Evolutionary conservation across 2,329 filamentous ascomycete species (phyloP), one percentile per base, ranked within the genome.

Genomic region (Eurotiales sp.): DNA sequence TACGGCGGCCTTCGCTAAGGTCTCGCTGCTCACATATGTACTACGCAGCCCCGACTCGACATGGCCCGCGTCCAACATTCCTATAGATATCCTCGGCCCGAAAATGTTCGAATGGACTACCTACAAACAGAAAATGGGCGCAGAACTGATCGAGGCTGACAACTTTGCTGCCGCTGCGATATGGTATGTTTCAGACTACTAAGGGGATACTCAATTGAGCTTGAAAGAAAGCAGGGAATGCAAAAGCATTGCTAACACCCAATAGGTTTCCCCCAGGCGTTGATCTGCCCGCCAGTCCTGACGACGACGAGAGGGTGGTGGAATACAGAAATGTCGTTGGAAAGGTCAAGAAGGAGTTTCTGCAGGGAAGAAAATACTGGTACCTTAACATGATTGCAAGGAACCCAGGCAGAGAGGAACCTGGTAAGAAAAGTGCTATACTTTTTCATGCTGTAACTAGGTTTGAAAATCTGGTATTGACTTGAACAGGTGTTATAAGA

Each of bases 351-450:
- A 52, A 55, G 15, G 22, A 48, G 19, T 52, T 45, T 15, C 17
- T 55, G n/a, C 30, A 40, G 4, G 50, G 27, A 23, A 47, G 45
- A 14, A 42, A 55, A 19, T 55, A 55, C 30, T 55, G 45, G 44
- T 55, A 55, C 22, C 14, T 55, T 6, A 55, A 55, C 37, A 41
- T 49, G 21, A 42, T 55, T 14, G 52, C 25, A 15, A 49, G 52
- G 34, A 40, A 55, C 15, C 52, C 52, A 6, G 48, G 49, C 10
- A 51, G 52, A 48, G 48, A 32, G 12, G 52, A 52, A 12, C 44
- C 40, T 19, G 52, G 52, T 55, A 34, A 10, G 27, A 25, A n/a
- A n/a, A n/a, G n/a, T 17, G 25, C 4, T 17, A 22, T 23, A 10
- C 17, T 10, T 23, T 40, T 21, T 1, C n/a, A 29, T 25, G n/a